These are phyloP conservation scores for Leccinum solheimii DNA, from an alignment of 1,284 basidiomycete species.

Conservation along the genomic window DNA sequence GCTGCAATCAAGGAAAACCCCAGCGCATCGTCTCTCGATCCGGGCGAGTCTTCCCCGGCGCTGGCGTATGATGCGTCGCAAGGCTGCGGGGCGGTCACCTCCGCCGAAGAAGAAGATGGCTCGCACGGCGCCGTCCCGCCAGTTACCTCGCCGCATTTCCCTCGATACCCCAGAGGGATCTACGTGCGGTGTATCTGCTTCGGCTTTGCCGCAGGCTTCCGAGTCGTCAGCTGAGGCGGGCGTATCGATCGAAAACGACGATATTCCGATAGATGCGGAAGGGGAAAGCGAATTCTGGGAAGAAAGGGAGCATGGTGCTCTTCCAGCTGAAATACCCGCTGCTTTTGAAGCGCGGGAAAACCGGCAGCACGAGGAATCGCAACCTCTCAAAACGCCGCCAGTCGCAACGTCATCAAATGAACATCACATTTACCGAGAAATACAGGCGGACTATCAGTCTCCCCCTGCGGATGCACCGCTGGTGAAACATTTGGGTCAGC, in stretches of 20 bases:
- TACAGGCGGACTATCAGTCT: no score
- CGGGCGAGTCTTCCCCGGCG: not conserved
- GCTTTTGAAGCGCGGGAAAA: no score
- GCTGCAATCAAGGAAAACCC: not conserved
- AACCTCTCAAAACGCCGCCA: no score
- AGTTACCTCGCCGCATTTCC: constrained; percentile 22
- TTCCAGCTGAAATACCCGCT: no score
- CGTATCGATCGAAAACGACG: not conserved
- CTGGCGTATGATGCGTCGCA: not conserved
- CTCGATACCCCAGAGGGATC: not conserved
- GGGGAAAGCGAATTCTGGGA: no score
- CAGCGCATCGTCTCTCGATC: not conserved
- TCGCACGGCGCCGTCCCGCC: constrained; percentile 29
- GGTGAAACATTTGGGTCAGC: no score
- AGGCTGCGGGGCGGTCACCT: not conserved
- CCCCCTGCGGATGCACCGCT: no score
- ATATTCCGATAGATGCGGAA: not conserved
- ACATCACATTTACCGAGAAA: no score
- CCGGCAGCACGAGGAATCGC: no score
- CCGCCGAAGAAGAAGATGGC: constrained; percentile 24
- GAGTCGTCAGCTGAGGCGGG: not conserved
- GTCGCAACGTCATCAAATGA: no score
- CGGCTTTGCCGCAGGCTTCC: not conserved
- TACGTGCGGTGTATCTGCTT: not conserved
- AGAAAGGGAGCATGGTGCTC: no score